Conservation (phyloP, 345 rosid genomes). For the Gossypium raimondii region DNA sequence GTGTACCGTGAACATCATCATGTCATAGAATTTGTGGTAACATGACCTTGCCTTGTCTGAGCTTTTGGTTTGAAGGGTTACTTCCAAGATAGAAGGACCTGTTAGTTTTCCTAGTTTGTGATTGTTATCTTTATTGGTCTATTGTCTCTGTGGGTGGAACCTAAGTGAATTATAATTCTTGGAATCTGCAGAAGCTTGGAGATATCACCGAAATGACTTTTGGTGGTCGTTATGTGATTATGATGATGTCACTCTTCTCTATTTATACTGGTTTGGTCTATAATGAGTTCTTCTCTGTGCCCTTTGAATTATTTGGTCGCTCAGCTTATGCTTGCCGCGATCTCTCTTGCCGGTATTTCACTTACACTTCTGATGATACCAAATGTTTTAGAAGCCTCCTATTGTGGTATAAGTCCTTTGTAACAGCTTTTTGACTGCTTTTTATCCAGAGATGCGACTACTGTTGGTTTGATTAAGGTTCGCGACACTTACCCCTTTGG, state of each 20-base stretch:
- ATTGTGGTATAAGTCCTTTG: not conserved
- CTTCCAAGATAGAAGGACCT: not conserved
- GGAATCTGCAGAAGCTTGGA: slow-evolving; percentile 75
- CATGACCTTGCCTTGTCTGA: not conserved
- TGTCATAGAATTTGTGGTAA: not conserved
- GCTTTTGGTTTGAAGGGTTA: slow-evolving; percentile 4
- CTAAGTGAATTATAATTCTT: slow-evolving; percentile 13
- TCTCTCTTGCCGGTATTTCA: slow-evolving; percentile 71
- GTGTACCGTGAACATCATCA: not conserved
- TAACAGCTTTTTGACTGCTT: slow-evolving; percentile 13
- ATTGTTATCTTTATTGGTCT: not conserved
- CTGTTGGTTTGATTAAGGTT: slow-evolving; percentile 72
- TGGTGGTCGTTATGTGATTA: slow-evolving; percentile 93
- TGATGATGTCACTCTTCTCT: slow-evolving; percentile 94
- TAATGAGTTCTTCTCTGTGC: slow-evolving; percentile 96
- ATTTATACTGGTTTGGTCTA: slow-evolving; percentile 91
- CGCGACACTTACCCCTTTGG: slow-evolving; percentile 88
- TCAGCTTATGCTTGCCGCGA: slow-evolving; percentile 97
- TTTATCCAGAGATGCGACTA: slow-evolving; percentile 68
- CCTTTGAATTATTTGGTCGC: slow-evolving; percentile 74
- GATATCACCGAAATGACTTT: slow-evolving; percentile 95
- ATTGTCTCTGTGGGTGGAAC: not conserved
- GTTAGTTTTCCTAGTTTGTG: not conserved
- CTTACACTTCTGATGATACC: slow-evolving; percentile 9
- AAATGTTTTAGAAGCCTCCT: not conserved